Evolutionary conservation across 495 filamentous ascomycete species (phyloP).

Genomic region (Xylona heveae): DNA sequence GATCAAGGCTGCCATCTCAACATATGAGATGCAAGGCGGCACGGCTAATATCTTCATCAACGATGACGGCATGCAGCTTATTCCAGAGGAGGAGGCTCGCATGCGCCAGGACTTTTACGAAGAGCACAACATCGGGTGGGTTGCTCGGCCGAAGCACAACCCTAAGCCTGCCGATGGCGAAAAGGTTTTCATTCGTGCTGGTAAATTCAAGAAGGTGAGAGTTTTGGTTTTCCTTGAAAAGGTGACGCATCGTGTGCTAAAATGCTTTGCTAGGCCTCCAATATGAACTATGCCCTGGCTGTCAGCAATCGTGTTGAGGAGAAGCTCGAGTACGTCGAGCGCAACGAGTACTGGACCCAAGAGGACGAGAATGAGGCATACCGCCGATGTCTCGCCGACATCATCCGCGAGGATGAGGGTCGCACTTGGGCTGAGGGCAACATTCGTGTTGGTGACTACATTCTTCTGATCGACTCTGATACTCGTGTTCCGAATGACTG

Average conservation of each 20-base stretch:
- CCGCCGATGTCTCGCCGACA: slow-evolving; percentile 23
- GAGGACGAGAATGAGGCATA: slow-evolving; percentile 30
- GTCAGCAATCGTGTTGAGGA: slow-evolving; percentile 37
- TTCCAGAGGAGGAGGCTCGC: slow-evolving; percentile 28
- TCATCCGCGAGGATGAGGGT: slow-evolving; percentile 36
- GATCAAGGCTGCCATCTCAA: slow-evolving; percentile 41
- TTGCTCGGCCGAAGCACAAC: slow-evolving; percentile 36
- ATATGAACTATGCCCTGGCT: slow-evolving; percentile 49
- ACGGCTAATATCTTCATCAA: slow-evolving; percentile 27
- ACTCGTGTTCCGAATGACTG: slow-evolving; percentile 54
- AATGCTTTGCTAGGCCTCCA: slow-evolving; percentile 23
- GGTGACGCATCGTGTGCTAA: not conserved
- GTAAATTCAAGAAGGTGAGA: slow-evolving; percentile 43
- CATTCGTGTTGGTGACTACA: slow-evolving; percentile 62
- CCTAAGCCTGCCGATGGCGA: slow-evolving; percentile 19
- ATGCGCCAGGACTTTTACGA: slow-evolving; percentile 41
- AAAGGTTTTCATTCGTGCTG: slow-evolving; percentile 28
- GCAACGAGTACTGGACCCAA: slow-evolving; percentile 24
- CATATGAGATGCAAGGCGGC: slow-evolving; percentile 38
- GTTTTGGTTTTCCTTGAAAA: not conserved
- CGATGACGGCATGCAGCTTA: slow-evolving; percentile 24
- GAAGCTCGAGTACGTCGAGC: slow-evolving; percentile 22
- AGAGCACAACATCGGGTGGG: slow-evolving; percentile 40
- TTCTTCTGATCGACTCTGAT: slow-evolving; percentile 55
- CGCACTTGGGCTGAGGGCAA: slow-evolving; percentile 65